These are phyloP conservation scores for Phytophthora capsici DNA, from an alignment of 352 stramenopile genomes.

Conservation along the genomic window DNA sequence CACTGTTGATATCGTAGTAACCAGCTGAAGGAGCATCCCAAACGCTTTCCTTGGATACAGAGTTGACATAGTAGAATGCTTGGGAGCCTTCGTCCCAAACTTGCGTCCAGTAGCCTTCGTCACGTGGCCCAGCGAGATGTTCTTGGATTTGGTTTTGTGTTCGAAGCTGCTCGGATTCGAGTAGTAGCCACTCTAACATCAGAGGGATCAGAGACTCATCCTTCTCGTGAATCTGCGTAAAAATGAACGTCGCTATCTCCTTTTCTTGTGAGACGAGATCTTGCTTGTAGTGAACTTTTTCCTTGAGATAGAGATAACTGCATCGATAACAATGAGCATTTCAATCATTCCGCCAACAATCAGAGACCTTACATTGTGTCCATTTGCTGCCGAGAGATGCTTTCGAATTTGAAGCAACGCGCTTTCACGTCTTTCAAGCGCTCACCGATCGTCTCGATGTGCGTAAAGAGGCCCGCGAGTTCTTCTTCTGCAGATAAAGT, in stretches of 20 bases:
- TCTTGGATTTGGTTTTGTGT: slow-evolving; percentile 74
- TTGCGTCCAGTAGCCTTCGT: slow-evolving; percentile 68
- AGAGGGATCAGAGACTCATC: slow-evolving; percentile 65
- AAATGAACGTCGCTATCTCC: slow-evolving; percentile 73
- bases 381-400: slow-evolving; percentile 58
- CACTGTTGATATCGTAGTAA: slow-evolving; percentile 68
- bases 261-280: slow-evolving; percentile 73
- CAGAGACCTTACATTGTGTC: slow-evolving; percentile 58
- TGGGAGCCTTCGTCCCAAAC: slow-evolving; percentile 67
- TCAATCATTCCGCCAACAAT: background rate
- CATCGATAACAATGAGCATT: slow-evolving; percentile 1
- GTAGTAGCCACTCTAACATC: slow-evolving; percentile 78
- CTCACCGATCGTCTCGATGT: slow-evolving; percentile 53
- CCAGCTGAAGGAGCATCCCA: slow-evolving; percentile 67
- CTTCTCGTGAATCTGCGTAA: slow-evolving; percentile 57
- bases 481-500: slow-evolving; percentile 45
- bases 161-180: slow-evolving; percentile 74
- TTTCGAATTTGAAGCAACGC: slow-evolving; percentile 76
- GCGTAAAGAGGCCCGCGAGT: slow-evolving; percentile 49
- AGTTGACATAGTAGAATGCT: slow-evolving; percentile 75
- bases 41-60: slow-evolving; percentile 55
- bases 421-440: slow-evolving; percentile 70
- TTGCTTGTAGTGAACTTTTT: slow-evolving; percentile 79
- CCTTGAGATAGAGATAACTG: slow-evolving; percentile 82
- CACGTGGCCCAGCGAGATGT: slow-evolving; percentile 42